Percentiles rank a stretch among this genome's conserved stretches.
These are phyloP conservation scores for Zygosaccharomyces sapae DNA, from an alignment of 1,139 yeast species.

Conservation along the genomic window DNA sequence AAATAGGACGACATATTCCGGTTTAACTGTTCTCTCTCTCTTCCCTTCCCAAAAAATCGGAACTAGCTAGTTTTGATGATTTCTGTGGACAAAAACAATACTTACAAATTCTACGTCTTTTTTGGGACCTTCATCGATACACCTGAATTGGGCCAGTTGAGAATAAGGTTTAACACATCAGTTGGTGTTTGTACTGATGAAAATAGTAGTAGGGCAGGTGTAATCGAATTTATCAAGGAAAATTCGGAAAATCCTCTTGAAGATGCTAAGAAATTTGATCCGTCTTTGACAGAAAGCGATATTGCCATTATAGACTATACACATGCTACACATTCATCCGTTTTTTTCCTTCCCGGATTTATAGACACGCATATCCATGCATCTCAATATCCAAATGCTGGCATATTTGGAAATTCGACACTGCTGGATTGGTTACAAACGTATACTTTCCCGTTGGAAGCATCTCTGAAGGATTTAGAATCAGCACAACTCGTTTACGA, in stretches of 20 bases:
- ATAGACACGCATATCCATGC: constrained; percentile 96
- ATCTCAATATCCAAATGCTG: constrained; percentile 91
- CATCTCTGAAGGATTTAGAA: constrained; percentile 47
- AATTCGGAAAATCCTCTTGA: constrained; percentile 24
- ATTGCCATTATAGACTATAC: constrained; percentile 22
- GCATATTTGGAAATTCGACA: constrained; percentile 82
- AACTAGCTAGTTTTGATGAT: constrained; percentile 2
- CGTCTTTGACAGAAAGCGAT: constrained; percentile 15
- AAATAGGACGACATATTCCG: too few species aligned
- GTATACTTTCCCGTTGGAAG: constrained; percentile 86
- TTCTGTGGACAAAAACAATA: not conserved
- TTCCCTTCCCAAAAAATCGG: too few species aligned
- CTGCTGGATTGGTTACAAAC: constrained; percentile 81
- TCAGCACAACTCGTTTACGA: constrained; percentile 60
- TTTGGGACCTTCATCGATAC: constrained; percentile 59
- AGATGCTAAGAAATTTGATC: constrained; percentile 23
- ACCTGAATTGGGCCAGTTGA: constrained; percentile 45
- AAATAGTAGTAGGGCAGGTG: constrained; percentile 19
- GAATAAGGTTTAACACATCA: constrained; percentile 46
- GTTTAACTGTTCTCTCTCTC: too few species aligned
- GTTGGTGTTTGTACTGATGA: constrained; percentile 45
- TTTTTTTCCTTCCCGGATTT: constrained; percentile 86
- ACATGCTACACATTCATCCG: constrained; percentile 27
- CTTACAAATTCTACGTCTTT: constrained; percentile 28
- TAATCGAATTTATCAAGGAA: constrained; percentile 23